Percentiles rank a stretch among this genome's conserved stretches.
Conservation (phyloP, 805 yeast species). For the Sporopachydermia quercuum region DNA sequence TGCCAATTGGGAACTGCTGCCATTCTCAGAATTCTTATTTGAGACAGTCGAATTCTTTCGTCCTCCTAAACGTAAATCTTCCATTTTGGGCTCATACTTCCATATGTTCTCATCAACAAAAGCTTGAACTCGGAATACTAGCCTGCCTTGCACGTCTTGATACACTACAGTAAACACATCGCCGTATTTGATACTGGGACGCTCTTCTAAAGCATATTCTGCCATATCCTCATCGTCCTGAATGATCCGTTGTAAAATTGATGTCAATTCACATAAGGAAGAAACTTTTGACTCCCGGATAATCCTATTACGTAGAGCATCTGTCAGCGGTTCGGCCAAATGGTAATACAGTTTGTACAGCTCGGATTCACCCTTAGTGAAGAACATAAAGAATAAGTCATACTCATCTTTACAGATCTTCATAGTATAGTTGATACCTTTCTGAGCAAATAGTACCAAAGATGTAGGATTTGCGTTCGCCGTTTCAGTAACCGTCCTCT, state of each 20-base stretch:
- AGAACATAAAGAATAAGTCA: conserved; percentile 39
- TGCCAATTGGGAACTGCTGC: conserved; percentile 9
- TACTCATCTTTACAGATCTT: conserved; percentile 48
- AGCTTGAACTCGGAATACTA: conserved; percentile 65
- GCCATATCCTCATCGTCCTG: conserved; percentile 39
- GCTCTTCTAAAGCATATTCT: conserved; percentile 11
- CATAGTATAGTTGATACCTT: conserved; percentile 42
- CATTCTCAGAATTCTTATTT: conserved; percentile 6
- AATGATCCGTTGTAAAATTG: conserved; percentile 50
- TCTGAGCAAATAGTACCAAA: conserved; percentile 47
- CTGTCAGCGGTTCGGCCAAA: conserved; percentile 67
- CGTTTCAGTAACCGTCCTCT: conserved; percentile 20
- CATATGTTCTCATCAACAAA: conserved; percentile 57
- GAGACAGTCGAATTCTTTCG: conserved; percentile 14
- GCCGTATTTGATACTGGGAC: conserved; percentile 31
- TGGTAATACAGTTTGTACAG: conserved; percentile 46
- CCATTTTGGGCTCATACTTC: conserved; percentile 48
- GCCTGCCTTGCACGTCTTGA: conserved; percentile 64
- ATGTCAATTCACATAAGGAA: conserved; percentile 59
- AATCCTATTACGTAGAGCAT: conserved; percentile 46
- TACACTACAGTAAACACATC: conserved; percentile 54
- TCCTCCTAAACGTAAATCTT: conserved; percentile 50
- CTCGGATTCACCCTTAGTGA: conserved; percentile 22
- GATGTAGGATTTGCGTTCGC: conserved; percentile 17
- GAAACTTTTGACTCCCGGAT: conserved; percentile 57